A percentile compares a stretch with the other conserved stretches of the same genome.
These are phyloP conservation scores for Tephrocybe sp. DNA, from an alignment of 768 basidiomycete species.

Conservation along the genomic window DNA sequence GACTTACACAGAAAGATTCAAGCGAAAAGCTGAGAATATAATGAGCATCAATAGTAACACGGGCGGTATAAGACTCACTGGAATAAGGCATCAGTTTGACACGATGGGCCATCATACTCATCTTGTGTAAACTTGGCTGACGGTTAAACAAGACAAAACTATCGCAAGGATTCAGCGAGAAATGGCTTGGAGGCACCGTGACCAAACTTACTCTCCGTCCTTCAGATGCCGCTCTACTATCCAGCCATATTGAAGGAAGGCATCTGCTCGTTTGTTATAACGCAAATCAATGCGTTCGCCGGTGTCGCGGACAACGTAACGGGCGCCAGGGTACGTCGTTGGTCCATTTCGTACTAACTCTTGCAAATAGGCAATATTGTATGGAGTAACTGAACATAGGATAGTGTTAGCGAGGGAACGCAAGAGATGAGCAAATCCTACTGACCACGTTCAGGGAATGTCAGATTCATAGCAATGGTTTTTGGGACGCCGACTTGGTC, in stretches of 20 bases:
- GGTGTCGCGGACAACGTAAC: conserved; percentile 96
- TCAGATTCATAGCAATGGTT: conserved; percentile 96
- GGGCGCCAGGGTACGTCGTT: conserved; percentile 91
- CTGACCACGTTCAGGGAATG: conserved; percentile 93
- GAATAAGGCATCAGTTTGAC: conserved; percentile 98
- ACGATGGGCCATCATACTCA: conserved; percentile 99
- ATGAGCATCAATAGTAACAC: conserved; percentile 6
- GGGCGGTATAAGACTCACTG: conserved; percentile 53
- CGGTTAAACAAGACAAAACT: conserved; percentile 97
- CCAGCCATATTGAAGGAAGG: conserved; percentile 97
- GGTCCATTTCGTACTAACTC: conserved; percentile 95
- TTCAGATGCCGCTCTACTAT: conserved; percentile 97
- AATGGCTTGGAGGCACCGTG: conserved; percentile 1
- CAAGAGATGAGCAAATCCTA: background rate
- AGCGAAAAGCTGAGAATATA: conserved; percentile 76
- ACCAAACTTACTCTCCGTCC: conserved; percentile 88
- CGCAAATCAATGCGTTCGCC: conserved; percentile 96
- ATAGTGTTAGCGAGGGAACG: conserved; percentile 9
- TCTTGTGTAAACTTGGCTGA: conserved; percentile 97
- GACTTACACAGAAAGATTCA: conserved; percentile 96
- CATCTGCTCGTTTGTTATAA: conserved; percentile 94
- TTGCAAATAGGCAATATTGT: conserved; percentile 93
- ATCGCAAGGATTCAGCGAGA: conserved; percentile 4
- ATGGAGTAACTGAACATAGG: conserved; percentile 77
- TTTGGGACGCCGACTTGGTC: conserved; percentile 97